Percentiles rank a stretch among this genome's conserved stretches.
Conservation (phyloP, 1,139 yeast species). For the Nematodospora anomalae region DNA sequence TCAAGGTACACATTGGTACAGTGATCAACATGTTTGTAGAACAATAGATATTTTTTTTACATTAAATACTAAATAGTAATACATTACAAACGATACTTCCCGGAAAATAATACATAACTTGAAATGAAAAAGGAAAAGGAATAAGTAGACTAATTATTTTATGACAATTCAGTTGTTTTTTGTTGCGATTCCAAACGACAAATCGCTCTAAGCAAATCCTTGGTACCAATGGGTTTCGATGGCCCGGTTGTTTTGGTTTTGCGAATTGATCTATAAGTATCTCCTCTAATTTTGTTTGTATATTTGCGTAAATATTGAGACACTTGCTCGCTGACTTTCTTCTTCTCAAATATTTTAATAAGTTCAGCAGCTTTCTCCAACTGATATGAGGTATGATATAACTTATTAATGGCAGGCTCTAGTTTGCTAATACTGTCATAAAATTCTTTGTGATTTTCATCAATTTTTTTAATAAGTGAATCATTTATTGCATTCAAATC, state of each 20-base stretch:
- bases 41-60: constrained; percentile 1
- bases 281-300: constrained; percentile 18
- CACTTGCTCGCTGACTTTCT: constrained; percentile 19
- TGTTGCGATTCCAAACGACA: constrained; percentile 17
- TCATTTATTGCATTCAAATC: constrained; percentile 12
- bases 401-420: constrained; percentile 24
- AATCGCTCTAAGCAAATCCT: constrained; percentile 23
- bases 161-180: neutral
- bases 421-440: constrained; percentile 17
- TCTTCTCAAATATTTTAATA: constrained; percentile 18
- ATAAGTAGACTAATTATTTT: neutral
- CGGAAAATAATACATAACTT: neutral
- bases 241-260: constrained; percentile 18
- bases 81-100: neutral
- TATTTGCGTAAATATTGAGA: constrained; percentile 22
- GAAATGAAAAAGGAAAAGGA: constrained; percentile 8
- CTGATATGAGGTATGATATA: constrained; percentile 24
- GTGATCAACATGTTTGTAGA: neutral
- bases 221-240: constrained; percentile 17
- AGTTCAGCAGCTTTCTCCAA: constrained; percentile 23
- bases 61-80: neutral
- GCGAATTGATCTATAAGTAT: constrained; percentile 10
- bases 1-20: neutral
- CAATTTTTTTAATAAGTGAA: constrained; percentile 12
- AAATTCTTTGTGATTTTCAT: constrained; percentile 13